Base-by-base conservation (phyloP, 345 rosid genomes). In the Raphanus sativus region DNA sequence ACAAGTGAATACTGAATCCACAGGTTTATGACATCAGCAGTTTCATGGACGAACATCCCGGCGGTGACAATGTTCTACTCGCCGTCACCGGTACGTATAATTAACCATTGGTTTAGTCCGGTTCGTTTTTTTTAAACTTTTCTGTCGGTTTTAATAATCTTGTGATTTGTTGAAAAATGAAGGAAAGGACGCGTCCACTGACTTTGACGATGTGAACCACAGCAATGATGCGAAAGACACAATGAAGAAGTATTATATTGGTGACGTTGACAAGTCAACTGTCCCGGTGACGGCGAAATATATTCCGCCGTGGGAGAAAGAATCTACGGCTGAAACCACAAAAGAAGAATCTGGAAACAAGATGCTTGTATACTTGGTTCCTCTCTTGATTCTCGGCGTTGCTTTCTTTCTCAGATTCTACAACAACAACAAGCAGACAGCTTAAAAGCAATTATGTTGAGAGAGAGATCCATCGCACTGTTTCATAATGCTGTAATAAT, bases 41-140 rank as follows among this genome's bases (percentile, higher is more conserved):
- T 26, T 94, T 90, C 82, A 86, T 94, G 56, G 92, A 89, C 5
- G 98, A 94, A 61, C 98, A 91, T 82, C 96, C 94, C 48, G 94
- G 94, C 40, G 98, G 98, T 62, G 98, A 88, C 75, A 88, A 90
- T 67, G 85, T 91, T 63, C 70, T 94, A 83, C 84, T 94, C 61
- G 88, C 91, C 62, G 84, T 87, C 24, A 86, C 89, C 6, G 98
- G 98, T 91, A 80, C 13, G 63, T 70, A 24, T 0, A 4, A 12
- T 8, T 5, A 65, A 6, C 1, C 33, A 0, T 67, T 42, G 65
- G 61, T 62, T 62, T 54, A 74, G 6, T 73, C 74, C 59, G 62
- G 65, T 67, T 16, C 24, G 29, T 0, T 60, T 29, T 15, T 50
- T 10, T 61, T 7, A 0, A 21, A 21, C 21, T 21, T 7, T 63